Conservation (phyloP, 768 basidiomycete genomes). For the Cyclocybe cylindracea region DNA sequence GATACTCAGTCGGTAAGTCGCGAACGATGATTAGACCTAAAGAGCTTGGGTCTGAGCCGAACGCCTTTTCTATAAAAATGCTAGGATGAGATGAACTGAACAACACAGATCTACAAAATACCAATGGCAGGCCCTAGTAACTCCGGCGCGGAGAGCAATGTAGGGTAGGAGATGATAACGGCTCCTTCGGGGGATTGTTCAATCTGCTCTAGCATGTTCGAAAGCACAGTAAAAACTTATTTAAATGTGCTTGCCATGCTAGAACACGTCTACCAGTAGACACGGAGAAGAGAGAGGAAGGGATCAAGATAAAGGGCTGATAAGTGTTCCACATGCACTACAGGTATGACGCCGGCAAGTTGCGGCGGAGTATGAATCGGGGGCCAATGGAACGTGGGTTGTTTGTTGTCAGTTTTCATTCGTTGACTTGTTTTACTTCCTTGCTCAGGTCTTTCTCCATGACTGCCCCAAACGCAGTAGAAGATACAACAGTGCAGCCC, state of each 20-base stretch:
- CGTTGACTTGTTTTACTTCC: constrained; percentile 14
- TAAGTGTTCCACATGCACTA: background rate
- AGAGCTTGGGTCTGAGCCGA: constrained; percentile 75
- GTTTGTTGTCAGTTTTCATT: constrained; percentile 18
- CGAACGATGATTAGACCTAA: constrained; percentile 82
- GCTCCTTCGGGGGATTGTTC: constrained; percentile 27
- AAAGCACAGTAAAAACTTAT: background rate
- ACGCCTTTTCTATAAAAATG: constrained; percentile 62
- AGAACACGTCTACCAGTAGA: background rate
- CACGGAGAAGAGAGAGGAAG: background rate
- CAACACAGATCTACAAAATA: constrained; percentile 21
- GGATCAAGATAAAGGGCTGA: background rate
- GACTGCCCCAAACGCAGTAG: constrained; percentile 32
- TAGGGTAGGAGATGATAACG: constrained; percentile 30
- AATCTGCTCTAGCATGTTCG: background rate
- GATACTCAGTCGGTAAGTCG: constrained; percentile 75
- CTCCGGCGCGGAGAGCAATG: constrained; percentile 24
- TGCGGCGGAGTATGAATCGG: constrained; percentile 2
- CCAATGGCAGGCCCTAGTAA: constrained; percentile 54
- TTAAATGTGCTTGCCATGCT: constrained; percentile 6
- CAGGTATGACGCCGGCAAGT: background rate
- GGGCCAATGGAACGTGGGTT: constrained; percentile 18
- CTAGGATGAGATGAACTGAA: constrained; percentile 1
- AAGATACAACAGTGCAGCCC: constrained; percentile 33
- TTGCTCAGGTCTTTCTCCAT: constrained; percentile 20